phyloP scores from a whole-genome alignment of 139 green algal genomes.

The Tetraselmis chui region DNA sequence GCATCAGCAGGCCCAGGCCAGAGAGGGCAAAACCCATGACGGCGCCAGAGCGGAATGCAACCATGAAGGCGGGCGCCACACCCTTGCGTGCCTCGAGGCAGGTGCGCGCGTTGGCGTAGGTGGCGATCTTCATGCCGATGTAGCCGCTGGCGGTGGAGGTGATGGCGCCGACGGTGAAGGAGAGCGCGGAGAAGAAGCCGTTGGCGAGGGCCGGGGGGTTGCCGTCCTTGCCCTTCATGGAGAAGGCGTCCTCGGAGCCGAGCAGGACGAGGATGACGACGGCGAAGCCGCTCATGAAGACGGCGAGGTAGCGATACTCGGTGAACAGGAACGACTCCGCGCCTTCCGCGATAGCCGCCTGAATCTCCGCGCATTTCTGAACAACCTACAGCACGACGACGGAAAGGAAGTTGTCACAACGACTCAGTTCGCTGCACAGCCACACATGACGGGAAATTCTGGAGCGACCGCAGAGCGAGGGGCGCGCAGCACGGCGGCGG shows the following conservation, averaged over 20 bases:
- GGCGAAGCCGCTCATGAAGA: constrained; percentile 70
- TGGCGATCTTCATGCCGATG: constrained; percentile 95
- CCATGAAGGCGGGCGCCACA: constrained; percentile 90
- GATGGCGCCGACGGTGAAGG: constrained; percentile 83
- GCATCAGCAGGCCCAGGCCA: constrained; percentile 77
- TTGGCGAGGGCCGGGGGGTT: constrained; percentile 64
- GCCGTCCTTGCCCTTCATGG: constrained; percentile 51
- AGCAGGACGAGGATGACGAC: constrained; percentile 92
- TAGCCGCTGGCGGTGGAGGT: constrained; percentile 91
- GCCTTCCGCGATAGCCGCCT: constrained; percentile 83
- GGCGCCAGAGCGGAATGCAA: constrained; percentile 89
- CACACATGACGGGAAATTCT: too few relatives aligned
- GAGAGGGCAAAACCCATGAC: constrained; percentile 98
- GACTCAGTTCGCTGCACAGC: too few relatives aligned
- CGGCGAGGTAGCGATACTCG: constrained; percentile 73
- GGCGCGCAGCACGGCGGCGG: too few relatives aligned
- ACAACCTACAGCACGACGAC: constrained; percentile 65
- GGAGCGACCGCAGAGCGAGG: too few relatives aligned
- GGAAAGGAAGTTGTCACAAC: too few relatives aligned
- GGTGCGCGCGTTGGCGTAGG: constrained; percentile 92
- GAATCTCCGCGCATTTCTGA: constrained; percentile 79
- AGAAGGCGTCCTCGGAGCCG: constrained; percentile 63
- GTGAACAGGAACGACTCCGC: constrained; percentile 88
- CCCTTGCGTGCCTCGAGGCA: constrained; percentile 92
- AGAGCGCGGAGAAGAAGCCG: constrained; percentile 85